Conservation (phyloP, 345 rosid genomes). For the Linum usitatissimum region DNA sequence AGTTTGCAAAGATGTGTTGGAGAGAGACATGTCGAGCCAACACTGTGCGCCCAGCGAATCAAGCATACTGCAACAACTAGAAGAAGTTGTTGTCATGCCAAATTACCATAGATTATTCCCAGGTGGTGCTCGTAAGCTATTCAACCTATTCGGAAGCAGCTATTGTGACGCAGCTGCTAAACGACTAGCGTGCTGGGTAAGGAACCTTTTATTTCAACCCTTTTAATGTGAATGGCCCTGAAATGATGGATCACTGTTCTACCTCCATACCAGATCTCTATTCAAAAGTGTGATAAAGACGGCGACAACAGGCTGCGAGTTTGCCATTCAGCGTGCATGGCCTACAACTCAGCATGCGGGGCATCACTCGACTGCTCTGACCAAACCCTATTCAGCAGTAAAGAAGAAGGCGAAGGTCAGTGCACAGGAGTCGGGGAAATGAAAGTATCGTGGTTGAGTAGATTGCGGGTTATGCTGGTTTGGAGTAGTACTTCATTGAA, state of each 20-base stretch:
- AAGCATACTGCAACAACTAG: slow-evolving; percentile 86
- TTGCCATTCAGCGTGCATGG: slow-evolving; percentile 86
- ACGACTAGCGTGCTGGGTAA: slow-evolving; percentile 94
- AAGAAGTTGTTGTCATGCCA: slow-evolving; percentile 95
- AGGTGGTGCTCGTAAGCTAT: slow-evolving; percentile 71
- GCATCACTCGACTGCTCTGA: slow-evolving; percentile 96
- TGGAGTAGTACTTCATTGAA: slow-evolving; percentile 17
- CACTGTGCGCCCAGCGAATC: slow-evolving; percentile 96
- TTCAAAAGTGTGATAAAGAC: slow-evolving; percentile 87
- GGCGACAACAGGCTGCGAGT: slow-evolving; percentile 94
- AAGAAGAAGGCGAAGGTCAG: slow-evolving; percentile 61
- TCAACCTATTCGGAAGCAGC: slow-evolving; percentile 65
- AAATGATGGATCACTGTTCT: too few relatives aligned
- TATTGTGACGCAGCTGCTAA: slow-evolving; percentile 85
- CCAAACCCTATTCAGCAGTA: slow-evolving; percentile 85
- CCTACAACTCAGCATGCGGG: slow-evolving; percentile 86
- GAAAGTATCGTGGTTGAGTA: slow-evolving; percentile 39
- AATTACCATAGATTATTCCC: slow-evolving; percentile 88
- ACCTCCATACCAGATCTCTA: slow-evolving; percentile 56
- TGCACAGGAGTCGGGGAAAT: slow-evolving; percentile 79
- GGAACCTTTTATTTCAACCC: slow-evolving; percentile 5
- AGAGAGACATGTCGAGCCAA: slow-evolving; percentile 61
- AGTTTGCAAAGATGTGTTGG: slow-evolving; percentile 75
- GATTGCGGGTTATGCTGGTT: slow-evolving; percentile 31
- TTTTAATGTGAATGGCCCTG: too few relatives aligned